These are phyloP conservation scores for Citrus glauca DNA, from an alignment of 345 rosid genomes.

Conservation along the genomic window DNA sequence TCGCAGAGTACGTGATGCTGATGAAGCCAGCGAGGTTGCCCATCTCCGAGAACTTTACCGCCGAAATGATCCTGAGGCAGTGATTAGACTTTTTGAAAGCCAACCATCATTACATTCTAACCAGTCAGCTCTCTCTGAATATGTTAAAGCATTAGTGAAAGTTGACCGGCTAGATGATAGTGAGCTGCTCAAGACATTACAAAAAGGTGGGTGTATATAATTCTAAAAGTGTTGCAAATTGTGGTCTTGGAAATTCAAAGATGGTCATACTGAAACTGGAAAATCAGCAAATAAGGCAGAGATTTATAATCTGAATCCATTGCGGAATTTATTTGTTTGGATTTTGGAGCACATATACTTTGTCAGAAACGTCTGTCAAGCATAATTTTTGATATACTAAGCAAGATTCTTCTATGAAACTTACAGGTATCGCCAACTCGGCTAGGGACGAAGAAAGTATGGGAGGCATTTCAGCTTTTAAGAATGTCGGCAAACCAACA, in stretches of 20 bases:
- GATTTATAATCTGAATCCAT: background rate
- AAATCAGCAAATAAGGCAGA: background rate
- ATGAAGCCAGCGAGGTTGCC: constrained; percentile 66
- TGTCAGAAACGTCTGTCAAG: background rate
- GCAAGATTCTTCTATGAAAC: background rate
- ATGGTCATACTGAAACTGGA: background rate
- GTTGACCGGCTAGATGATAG: constrained; percentile 85
- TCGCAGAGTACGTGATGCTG: constrained; percentile 70
- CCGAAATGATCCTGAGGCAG: constrained; percentile 84
- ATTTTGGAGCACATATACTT: background rate
- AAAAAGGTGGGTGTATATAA: constrained; percentile 55
- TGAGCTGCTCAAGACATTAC: constrained; percentile 73
- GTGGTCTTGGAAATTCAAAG: background rate
- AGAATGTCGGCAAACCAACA: constrained; percentile 62
- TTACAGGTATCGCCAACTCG: constrained; percentile 51
- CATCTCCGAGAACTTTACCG: constrained; percentile 69
- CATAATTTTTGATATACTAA: background rate
- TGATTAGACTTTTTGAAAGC: constrained; percentile 78
- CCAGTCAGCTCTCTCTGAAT: constrained; percentile 67
- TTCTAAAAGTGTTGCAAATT: background rate
- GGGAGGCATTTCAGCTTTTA: constrained; percentile 61
- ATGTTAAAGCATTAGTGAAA: constrained; percentile 84
- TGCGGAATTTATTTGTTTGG: background rate
- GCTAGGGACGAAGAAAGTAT: constrained; percentile 52
- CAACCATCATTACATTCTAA: constrained; percentile 68